Base-by-base conservation (phyloP, 2,329 filamentous ascomycete genomes). In the Neonectria coccinea region DNA sequence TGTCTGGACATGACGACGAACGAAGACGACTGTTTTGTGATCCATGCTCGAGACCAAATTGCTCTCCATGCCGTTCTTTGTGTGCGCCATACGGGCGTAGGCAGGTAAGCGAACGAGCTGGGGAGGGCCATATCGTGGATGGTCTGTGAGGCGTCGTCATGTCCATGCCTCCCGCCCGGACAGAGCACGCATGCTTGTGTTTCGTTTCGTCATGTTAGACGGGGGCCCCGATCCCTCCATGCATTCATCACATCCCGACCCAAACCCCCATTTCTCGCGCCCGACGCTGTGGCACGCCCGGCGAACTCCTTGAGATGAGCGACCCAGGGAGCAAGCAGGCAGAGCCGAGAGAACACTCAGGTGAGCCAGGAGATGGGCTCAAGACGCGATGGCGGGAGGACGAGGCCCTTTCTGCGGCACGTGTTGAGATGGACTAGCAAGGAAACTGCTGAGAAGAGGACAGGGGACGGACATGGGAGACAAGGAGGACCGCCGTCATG, bases 351-450 rank as follows among this genome's bases (percentile, higher is more conserved):
- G 27, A n/a, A 20, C 29, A 29, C 41, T 29, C 27, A 64, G 44
- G 44, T 45, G 55, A 33, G 42, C 45, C 31, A 51, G 18, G 22
- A 33, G 33, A 48, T 22, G 39, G 54, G 41, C 59, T 20, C 56
- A 29, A 29, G 36, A 27, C 9, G 20, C 45, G 31, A 45, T 29
- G 33, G 29, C 29, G 48, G 18, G 45, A 69, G 59, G 64, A 67
- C 62, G 60, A 66, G 60, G 69, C 64, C 69, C 62, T 42, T 69
- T 66, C 29, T 59, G 54, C 27, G 59, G 70, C 70, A 72, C 68
- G 68, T 72, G 70, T 72, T 16, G n/a, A 55, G 18, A 39, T 25
- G 22, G 51, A 29, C 42, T 31, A 57, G 55, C 56, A 58, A 62
- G 66, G 53, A n/a, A 55, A 39, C 36, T 52, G 25, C 50, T 55